Conservation (phyloP, 1,284 basidiomycete genomes). For the Wallemia ichthyophaga region DNA sequence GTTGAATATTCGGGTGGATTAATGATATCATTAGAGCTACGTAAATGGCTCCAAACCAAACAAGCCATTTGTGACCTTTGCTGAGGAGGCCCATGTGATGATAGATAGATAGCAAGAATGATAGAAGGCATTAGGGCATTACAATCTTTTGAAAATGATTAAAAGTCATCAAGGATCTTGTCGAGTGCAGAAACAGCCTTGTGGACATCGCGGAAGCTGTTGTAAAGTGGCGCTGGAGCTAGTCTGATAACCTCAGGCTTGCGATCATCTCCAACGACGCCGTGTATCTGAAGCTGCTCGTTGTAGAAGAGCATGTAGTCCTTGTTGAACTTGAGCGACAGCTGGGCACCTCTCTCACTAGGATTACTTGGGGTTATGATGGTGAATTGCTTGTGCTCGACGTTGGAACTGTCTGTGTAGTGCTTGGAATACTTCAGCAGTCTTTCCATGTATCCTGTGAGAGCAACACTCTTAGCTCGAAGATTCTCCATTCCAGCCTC, state of each 20-base stretch:
- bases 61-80: constrained; percentile 5
- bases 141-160: neutral
- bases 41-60: constrained; percentile 24
- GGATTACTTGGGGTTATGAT: constrained; percentile 47
- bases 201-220: constrained; percentile 43
- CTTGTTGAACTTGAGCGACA: constrained; percentile 28
- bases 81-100: constrained; percentile 6
- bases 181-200: neutral
- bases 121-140: neutral
- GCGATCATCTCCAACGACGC: constrained; percentile 67
- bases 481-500: constrained; percentile 36
- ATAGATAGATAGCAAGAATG: neutral
- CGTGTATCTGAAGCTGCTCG: constrained; percentile 44
- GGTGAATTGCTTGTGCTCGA: constrained; percentile 29
- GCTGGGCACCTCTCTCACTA: constrained; percentile 44
- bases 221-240: constrained; percentile 56
- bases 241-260: constrained; percentile 67
- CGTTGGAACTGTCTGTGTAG: constrained; percentile 22
- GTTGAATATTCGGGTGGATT: constrained; percentile 32
- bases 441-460: constrained; percentile 40
- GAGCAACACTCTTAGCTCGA: constrained; percentile 31
- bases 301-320: constrained; percentile 27
- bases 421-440: constrained; percentile 30
- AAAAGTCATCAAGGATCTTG: neutral
- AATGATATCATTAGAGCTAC: constrained; percentile 25